Evolutionary conservation across 2,329 filamentous ascomycete species (phyloP), one percentile per base, ranked within the genome.

Genomic region (Trichoderma arundinaceum): DNA sequence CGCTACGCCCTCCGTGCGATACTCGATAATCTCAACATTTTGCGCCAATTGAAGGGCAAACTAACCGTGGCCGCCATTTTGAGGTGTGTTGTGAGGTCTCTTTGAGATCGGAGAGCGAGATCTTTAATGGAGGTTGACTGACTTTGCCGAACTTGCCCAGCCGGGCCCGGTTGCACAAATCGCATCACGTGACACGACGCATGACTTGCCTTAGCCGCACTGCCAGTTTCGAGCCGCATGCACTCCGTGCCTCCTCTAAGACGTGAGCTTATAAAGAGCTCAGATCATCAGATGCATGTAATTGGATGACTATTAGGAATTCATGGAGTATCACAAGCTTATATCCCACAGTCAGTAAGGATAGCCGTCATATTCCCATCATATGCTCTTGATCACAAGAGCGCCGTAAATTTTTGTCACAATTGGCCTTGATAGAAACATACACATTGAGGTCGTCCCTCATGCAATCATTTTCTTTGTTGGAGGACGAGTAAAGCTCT

Each of bases 21-120:
- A 54, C 62, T 67, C 3, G 39, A 17, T 10, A 28, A 4, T 28
- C n/a, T 13, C 8, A 17, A 22, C 6, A 46, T 38, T 35, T n/a
- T 28, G 59, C 49, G 62, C 68, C 71, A 75, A 76, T 76, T 74
- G 70, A 69, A 61, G 68, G 70, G 71, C 74, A 65, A 53, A 88
- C 87, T 84, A 86, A 90, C 88, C 84, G 85, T 84, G 80, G 86
- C 87, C 88, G 90, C 90, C 84, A 64, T 64, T 82, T 83, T 82
- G 88, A 83, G 80, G 75, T 77, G 75, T 83, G 75, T 79, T 76
- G 78, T 77, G 77, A 74, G 75, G 77, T 79, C 74, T 79, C 74
- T 48, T 64, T 53, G 76, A 75, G 79, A 82, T 80, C 81, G 79
- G 78, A 81, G 80, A 82, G 78, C 73, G 79, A 80, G 79, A 83